These are phyloP conservation scores for Lycium barbarum DNA, from an alignment of 257 asterid species.

Conservation along the genomic window DNA sequence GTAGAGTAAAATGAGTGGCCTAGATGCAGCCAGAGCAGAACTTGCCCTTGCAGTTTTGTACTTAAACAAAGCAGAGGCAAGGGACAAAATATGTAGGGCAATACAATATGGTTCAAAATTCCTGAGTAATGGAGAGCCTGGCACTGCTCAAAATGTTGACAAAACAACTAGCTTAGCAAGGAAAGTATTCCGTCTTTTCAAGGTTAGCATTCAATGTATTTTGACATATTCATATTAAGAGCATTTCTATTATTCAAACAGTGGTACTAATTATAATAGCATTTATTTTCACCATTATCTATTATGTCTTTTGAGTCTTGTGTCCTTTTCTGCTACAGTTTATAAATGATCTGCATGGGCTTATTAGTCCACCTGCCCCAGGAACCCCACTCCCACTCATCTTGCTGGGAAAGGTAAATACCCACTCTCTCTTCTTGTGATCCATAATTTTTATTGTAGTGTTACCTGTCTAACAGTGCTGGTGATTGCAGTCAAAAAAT, in stretches of 20 bases:
- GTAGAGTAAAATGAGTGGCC: constrained; percentile 58
- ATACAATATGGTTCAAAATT: constrained; percentile 96
- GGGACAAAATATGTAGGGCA: constrained; percentile 99
- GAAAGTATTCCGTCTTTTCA: constrained; percentile 93
- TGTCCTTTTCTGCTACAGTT: constrained; percentile 57
- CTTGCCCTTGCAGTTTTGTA: constrained; percentile 91
- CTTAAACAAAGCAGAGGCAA: constrained; percentile 94
- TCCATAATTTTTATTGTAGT: constrained; percentile 19
- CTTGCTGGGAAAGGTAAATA: constrained; percentile 84
- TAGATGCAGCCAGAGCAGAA: constrained; percentile 89
- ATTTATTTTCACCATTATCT: not conserved
- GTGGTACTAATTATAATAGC: not conserved
- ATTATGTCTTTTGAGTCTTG: constrained; percentile 30
- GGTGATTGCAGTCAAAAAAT: constrained; percentile 77
- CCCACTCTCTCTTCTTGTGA: constrained; percentile 20
- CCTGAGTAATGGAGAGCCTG: constrained; percentile 93
- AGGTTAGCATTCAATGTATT: constrained; percentile 52
- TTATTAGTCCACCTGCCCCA: constrained; percentile 80
- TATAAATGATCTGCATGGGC: constrained; percentile 88
- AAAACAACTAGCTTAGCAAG: constrained; percentile 94
- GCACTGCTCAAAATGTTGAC: constrained; percentile 91
- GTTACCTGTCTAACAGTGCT: constrained; percentile 21
- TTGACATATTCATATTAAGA: not conserved
- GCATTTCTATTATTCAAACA: not conserved
- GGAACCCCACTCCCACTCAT: constrained; percentile 90